phyloP scores from a whole-genome alignment of 805 yeast species.

The Priceomyces fermenticarens region DNA sequence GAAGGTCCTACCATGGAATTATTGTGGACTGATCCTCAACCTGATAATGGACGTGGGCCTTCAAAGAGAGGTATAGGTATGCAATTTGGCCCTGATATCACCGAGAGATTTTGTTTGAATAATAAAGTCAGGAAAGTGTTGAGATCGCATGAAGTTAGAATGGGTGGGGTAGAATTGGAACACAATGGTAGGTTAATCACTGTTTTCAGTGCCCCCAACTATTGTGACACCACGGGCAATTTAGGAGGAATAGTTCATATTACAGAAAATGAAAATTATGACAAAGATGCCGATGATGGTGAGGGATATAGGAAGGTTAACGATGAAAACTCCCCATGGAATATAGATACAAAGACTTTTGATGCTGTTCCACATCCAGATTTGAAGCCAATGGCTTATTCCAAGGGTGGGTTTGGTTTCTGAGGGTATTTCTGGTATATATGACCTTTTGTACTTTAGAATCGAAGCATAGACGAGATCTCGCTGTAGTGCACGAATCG shows the following conservation, averaged over 20 bases:
- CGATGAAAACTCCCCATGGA: slow-evolving; percentile 43
- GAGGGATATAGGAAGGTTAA: slow-evolving; percentile 37
- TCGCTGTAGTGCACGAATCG: not conserved
- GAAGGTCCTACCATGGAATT: slow-evolving; percentile 95
- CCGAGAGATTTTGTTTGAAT: slow-evolving; percentile 67
- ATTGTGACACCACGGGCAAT: slow-evolving; percentile 91
- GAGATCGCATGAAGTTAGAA: slow-evolving; percentile 93
- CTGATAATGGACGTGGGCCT: slow-evolving; percentile 70
- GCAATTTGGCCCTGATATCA: slow-evolving; percentile 96
- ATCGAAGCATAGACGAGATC: not conserved
- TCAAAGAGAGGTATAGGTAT: slow-evolving; percentile 94
- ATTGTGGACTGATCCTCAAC: slow-evolving; percentile 96
- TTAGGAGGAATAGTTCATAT: slow-evolving; percentile 86
- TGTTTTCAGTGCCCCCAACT: slow-evolving; percentile 97
- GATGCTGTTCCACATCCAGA: slow-evolving; percentile 88
- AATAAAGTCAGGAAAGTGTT: slow-evolving; percentile 78
- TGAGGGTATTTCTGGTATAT: slow-evolving; percentile 9
- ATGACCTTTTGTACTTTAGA: not conserved
- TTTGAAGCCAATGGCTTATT: slow-evolving; percentile 91
- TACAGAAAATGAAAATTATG: slow-evolving; percentile 42
- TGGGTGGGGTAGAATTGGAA: slow-evolving; percentile 85
- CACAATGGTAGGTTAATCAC: slow-evolving; percentile 86
- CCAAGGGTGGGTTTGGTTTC: slow-evolving; percentile 43
- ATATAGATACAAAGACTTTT: slow-evolving; percentile 57
- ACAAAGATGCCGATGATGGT: slow-evolving; percentile 43